Evolutionary conservation across 441 rosid species (phyloP), one percentile per base, ranked within the genome.

Genomic region (Manihot esculenta): DNA sequence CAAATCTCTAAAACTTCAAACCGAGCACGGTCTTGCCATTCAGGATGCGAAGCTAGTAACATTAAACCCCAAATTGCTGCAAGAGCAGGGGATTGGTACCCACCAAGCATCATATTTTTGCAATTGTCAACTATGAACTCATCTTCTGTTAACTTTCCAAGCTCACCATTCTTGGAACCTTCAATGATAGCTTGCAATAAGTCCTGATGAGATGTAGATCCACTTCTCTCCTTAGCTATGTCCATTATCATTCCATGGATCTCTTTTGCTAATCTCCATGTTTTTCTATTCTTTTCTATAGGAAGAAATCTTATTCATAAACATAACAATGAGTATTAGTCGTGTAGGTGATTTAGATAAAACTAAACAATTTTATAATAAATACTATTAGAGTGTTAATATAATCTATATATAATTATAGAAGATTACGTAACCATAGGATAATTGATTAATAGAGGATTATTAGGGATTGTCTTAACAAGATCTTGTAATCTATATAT

Each of bases 71-170:
- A 75, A 30, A 62, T 41, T 10, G 77, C 68, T 0, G 74, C 53
- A 30, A 75, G 54, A 30, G 74, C 76, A 14, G 67, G 75, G 23
- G 49, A 69, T 61, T 77, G 81, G 23, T 24, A 50, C 17, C 65
- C 76, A 27, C 74, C 66, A 75, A 62, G 51, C 50, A 76, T n/a
- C 21, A 76, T 68, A 53, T 76, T 61, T 66, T 73, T 78, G 70
- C 76, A 76, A 62, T 76, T 76, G 75, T 81, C 78, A 27, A 69
- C 78, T 17, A 76, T 33, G 60, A 78, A 73, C 50, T 61, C 27
- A 20, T 71, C 72, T 8, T 49, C 18, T n/a, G 65, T 24, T 18
- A 62, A 68, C 35, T 27, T 7, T 18, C 75, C 44, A 23, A 62
- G 48, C 55, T 50, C 30, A 11, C 59, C 55, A 1, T 10, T 21